Percentiles rank a stretch among this genome's conserved stretches.
Conservation (phyloP, 257 asterid genomes). For the Pogostemon cablin region DNA sequence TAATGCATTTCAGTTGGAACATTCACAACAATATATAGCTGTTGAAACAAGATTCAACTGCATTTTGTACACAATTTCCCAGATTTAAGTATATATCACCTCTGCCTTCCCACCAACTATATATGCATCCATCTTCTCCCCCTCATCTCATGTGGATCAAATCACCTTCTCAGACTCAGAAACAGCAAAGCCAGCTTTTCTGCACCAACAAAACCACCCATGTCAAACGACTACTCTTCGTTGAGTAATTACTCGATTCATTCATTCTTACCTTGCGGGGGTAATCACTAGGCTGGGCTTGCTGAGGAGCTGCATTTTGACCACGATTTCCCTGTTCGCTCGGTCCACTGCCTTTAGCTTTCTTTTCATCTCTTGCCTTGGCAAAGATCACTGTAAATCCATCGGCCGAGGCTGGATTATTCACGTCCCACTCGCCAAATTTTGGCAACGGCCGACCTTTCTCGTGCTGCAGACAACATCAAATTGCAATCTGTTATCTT, state of each 20-base stretch:
- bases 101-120: constrained; percentile 12
- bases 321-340: constrained; percentile 24
- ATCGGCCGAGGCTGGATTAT: constrained; percentile 71
- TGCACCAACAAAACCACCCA: constrained; percentile 26
- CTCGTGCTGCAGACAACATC: constrained; percentile 44
- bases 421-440: constrained; percentile 76
- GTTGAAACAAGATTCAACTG: constrained; percentile 18
- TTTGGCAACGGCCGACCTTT: constrained; percentile 69
- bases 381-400: constrained; percentile 68
- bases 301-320: constrained; percentile 23
- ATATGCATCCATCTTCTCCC: neutral
- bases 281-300: constrained; percentile 12
- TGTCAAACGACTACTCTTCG: neutral
- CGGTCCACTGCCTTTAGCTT: constrained; percentile 41
- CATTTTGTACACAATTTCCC: constrained; percentile 32
- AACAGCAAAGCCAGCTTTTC: constrained; percentile 55
- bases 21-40: constrained; percentile 17
- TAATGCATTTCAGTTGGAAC: constrained; percentile 14
- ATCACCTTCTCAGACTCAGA: constrained; percentile 20
- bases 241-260: neutral
- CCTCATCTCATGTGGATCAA: neutral
- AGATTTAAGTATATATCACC: constrained; percentile 24
- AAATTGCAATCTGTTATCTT: neutral
- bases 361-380: constrained; percentile 64
- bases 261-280: constrained; percentile 34